A percentile compares a stretch with the other conserved stretches of the same genome.
Conservation (phyloP, 2,329 filamentous ascomycete genomes). For the Aspergillus fijiensis region DNA sequence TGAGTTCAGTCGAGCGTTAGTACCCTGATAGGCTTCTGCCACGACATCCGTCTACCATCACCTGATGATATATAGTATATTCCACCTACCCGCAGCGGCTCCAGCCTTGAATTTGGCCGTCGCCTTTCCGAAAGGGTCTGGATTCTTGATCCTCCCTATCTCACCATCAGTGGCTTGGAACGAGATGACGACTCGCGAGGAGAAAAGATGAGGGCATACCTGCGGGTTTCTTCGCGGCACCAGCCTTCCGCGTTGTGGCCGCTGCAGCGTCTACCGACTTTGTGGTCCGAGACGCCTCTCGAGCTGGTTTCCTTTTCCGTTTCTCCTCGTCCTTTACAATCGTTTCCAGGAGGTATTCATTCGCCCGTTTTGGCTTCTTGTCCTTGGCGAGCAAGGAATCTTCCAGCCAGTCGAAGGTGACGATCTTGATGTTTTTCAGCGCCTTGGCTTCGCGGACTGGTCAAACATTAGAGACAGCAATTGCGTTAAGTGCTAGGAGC, state of each 20-base stretch:
- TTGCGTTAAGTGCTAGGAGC: neutral
- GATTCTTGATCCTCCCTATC: neutral
- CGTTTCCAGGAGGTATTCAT: slow-evolving; percentile 40
- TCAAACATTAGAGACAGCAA: slow-evolving; percentile 25
- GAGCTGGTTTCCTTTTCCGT: neutral
- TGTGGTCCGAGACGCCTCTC: neutral
- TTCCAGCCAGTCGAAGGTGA: slow-evolving; percentile 50
- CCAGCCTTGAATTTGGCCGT: neutral
- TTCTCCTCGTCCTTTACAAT: slow-evolving; percentile 29
- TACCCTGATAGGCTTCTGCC: no score
- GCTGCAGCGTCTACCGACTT: neutral
- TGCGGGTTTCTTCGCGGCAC: neutral
- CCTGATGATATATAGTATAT: neutral
- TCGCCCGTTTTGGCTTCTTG: slow-evolving; percentile 34
- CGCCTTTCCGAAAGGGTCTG: slow-evolving; percentile 1
- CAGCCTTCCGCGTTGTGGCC: neutral
- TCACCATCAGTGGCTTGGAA: neutral
- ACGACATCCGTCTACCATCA: no score
- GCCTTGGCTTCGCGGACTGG: slow-evolving; percentile 44
- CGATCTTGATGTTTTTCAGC: slow-evolving; percentile 43
- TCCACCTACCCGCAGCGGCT: neutral
- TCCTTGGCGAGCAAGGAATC: slow-evolving; percentile 42
- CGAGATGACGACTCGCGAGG: neutral
- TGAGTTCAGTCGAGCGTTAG: neutral
- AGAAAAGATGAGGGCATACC: neutral